Conservation (phyloP, 108 stramenopile species). For the Fragilaria crotonensis region DNA sequence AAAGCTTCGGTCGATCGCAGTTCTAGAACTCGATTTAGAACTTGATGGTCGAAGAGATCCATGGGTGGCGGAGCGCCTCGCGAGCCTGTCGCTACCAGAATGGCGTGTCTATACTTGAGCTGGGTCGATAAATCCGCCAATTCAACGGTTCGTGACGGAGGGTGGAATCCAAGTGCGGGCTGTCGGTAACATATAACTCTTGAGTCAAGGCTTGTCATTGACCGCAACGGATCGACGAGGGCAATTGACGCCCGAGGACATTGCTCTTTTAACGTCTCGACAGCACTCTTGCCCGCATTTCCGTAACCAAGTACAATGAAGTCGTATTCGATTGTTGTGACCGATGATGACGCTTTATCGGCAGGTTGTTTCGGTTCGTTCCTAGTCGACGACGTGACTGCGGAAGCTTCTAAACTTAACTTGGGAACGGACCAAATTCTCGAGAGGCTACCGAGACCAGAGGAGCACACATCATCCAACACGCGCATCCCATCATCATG, state of each 20-base stretch:
- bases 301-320: constrained; percentile 58
- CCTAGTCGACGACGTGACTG: no score
- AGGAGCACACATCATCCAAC: no score
- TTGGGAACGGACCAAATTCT: no score
- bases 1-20: constrained; percentile 44
- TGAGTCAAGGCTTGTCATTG: not conserved
- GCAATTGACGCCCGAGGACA: constrained; percentile 47
- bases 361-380: no score
- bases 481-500: no score
- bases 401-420: no score
- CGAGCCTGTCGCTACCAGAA: constrained; percentile 70
- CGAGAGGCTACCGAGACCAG: no score
- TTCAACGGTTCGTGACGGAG: constrained; percentile 18
- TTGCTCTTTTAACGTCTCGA: constrained; percentile 22
- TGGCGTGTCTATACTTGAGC: constrained; percentile 60
- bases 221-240: constrained; percentile 41
- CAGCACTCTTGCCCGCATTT: constrained; percentile 42
- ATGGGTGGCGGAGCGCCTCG: constrained; percentile 72
- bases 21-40: constrained; percentile 50
- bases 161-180: constrained; percentile 33
- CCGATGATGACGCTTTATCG: no score
- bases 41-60: constrained; percentile 42
- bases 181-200: constrained; percentile 12
- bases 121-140: constrained; percentile 1
- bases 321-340: no score